These are phyloP conservation scores for Pseudogymnoascus sp. DNA, from an alignment of 2,329 filamentous ascomycete species.

Conservation along the genomic window DNA sequence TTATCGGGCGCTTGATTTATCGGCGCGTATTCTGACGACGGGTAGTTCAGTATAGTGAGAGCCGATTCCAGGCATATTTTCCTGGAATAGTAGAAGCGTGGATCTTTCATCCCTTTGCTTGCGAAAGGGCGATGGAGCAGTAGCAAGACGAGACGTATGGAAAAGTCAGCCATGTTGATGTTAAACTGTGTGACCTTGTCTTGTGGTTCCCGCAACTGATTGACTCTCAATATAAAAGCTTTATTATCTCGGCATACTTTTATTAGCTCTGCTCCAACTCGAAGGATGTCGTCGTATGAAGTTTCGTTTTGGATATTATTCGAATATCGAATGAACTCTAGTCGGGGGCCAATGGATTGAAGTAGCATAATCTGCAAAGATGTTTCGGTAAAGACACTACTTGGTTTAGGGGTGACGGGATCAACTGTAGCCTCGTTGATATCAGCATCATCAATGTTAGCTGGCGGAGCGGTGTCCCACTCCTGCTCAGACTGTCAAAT, in stretches of 20 bases:
- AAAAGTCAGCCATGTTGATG: slow-evolving; percentile 41
- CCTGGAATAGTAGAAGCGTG: slow-evolving; percentile 41
- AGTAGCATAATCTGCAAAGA: slow-evolving; percentile 41
- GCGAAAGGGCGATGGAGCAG: slow-evolving; percentile 45
- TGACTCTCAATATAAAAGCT: slow-evolving; percentile 11
- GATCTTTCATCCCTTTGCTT: slow-evolving; percentile 34
- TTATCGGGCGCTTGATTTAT: background rate
- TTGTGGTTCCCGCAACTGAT: background rate
- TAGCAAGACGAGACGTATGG: slow-evolving; percentile 47
- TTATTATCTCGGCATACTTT: slow-evolving; percentile 24
- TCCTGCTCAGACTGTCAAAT: slow-evolving; percentile 29
- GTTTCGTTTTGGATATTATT: slow-evolving; percentile 38
- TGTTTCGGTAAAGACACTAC: slow-evolving; percentile 37
- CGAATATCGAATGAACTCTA: slow-evolving; percentile 37
- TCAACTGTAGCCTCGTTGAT: slow-evolving; percentile 32
- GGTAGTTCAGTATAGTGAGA: slow-evolving; percentile 21
- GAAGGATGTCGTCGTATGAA: slow-evolving; percentile 41
- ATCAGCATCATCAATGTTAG: slow-evolving; percentile 45
- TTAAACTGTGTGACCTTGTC: slow-evolving; percentile 3
- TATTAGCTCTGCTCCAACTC: slow-evolving; percentile 38
- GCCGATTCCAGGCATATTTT: slow-evolving; percentile 40
- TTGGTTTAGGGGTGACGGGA: slow-evolving; percentile 19
- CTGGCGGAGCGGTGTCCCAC: slow-evolving; percentile 43
- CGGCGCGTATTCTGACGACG: background rate
- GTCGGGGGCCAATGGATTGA: slow-evolving; percentile 36